phyloP scores from a whole-genome alignment of 2,329 filamentous ascomycete genomes.

The Albophoma yamanashiensis region DNA sequence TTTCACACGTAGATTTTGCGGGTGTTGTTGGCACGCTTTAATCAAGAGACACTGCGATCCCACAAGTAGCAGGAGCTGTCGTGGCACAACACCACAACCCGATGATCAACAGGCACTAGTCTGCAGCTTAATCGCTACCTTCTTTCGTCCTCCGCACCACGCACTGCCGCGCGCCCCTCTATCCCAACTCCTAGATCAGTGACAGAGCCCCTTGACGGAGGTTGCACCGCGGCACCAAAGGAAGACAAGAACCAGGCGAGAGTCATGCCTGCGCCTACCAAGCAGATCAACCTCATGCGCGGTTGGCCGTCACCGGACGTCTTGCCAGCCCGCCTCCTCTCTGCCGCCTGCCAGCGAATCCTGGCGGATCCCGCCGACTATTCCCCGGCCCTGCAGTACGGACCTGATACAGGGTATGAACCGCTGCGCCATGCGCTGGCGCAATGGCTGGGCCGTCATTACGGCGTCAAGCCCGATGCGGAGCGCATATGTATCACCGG shows the following conservation, averaged over 20 bases:
- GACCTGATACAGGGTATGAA: conserved; percentile 62
- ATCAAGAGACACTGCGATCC: background rate
- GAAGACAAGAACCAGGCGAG: background rate
- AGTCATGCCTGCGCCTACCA: conserved; percentile 17
- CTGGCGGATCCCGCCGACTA: conserved; percentile 50
- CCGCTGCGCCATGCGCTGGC: conserved; percentile 61
- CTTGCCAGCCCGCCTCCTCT: conserved; percentile 54
- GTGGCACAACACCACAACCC: background rate
- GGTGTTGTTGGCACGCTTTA: background rate
- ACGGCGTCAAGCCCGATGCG: conserved; percentile 31
- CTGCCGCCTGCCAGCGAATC: conserved; percentile 46
- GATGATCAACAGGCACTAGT: no score
- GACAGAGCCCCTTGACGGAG: background rate
- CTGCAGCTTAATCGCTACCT: no score
- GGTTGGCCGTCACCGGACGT: conserved; percentile 57
- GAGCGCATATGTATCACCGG: conserved; percentile 71
- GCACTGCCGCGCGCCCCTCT: background rate
- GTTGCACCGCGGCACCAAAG: background rate
- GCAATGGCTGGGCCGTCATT: conserved; percentile 57
- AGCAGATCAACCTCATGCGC: conserved; percentile 51
- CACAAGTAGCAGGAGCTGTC: background rate
- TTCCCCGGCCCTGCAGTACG: conserved; percentile 63
- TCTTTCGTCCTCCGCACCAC: background rate
- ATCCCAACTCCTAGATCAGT: background rate
- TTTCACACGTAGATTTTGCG: background rate